Evolutionary conservation across 129 eudicot species (phyloP), one percentile per base, ranked within the genome.

Genomic region (Saposhnikovia divaricata): DNA sequence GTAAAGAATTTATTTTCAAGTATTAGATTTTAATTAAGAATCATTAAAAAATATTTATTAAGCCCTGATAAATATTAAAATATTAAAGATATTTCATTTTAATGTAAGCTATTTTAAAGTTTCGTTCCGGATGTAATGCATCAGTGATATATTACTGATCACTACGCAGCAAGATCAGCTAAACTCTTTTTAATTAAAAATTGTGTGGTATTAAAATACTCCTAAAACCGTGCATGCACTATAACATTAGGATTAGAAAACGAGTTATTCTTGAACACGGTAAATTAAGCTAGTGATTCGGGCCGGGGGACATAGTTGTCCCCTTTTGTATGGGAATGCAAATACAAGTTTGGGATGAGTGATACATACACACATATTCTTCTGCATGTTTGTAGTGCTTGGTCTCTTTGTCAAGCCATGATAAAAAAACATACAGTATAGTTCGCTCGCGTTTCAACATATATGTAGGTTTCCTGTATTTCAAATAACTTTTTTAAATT

Each of bases 281-380:
- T 69, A 78, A 69, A 34, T 40, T 72, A 80, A 80, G 57, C 75
- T 81, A 42, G 84, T 79, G 83, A 78, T 81, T 72, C 78, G 85
- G 82, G 85, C 84, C 80, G 16, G 89, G 87, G 85, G 84, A 87
- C 89, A 87, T 75, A 74, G 87, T 37, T 81, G 87, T 84, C 83
- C 77, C 87, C 84, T 72, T 59, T 50, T 81, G 87, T 81, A 68
- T 53, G 51, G 84, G 87, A 87, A 81, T 84, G 79, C 37, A 77
- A 83, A 87, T 84, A 84, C 87, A 81, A 25, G 27, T 14, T 3
- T 43, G 77, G 77, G 28, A 53, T 72, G 74, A 77, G 25, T 25
- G 69, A 79, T 9, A 53, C 31, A 81, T 77, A 59, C 23, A 69
- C 43, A 15, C 74, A 38, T 16, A 69, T 70, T 75, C 80, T 80